Evolutionary conservation across 139 green algal genomes (phyloP).

Genomic region (Mesotaenium endlicherianum): DNA sequence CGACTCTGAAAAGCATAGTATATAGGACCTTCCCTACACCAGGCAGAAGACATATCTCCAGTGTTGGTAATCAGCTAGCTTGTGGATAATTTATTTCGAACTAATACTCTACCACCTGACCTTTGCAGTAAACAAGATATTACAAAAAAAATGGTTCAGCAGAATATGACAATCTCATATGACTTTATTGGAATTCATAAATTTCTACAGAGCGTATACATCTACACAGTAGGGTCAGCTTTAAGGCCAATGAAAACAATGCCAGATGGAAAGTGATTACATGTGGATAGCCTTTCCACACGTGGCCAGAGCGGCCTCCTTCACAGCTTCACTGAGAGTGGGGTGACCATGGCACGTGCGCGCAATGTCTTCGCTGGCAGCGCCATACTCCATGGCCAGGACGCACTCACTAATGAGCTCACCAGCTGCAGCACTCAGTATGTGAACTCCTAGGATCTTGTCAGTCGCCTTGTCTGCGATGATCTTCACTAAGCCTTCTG

Average conservation of each 20-base stretch:
- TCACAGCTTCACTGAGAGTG: conserved; percentile 93
- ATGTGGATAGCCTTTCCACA: conserved; percentile 91
- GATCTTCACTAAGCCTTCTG: conserved; percentile 85
- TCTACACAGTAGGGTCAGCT: too few relatives aligned
- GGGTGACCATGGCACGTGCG: conserved; percentile 96
- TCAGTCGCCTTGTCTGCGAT: conserved; percentile 81
- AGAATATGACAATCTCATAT: too few relatives aligned
- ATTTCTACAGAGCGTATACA: too few relatives aligned
- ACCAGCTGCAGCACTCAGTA: conserved; percentile 92
- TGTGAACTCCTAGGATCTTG: conserved; percentile 95
- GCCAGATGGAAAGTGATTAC: conserved; percentile 52
- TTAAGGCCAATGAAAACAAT: neutral
- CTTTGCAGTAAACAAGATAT: too few relatives aligned
- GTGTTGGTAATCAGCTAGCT: too few relatives aligned
- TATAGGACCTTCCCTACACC: too few relatives aligned
- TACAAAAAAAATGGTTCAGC: too few relatives aligned
- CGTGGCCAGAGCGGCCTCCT: conserved; percentile 90
- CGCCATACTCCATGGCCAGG: conserved; percentile 94
- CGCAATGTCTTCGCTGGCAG: conserved; percentile 86
- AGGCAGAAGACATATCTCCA: too few relatives aligned
- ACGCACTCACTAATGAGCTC: conserved; percentile 72
- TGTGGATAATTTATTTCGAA: too few relatives aligned
- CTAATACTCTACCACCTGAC: too few relatives aligned
- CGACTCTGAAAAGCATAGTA: too few relatives aligned
- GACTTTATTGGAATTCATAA: too few relatives aligned